Percentiles rank a stretch among this genome's conserved stretches.
These are phyloP conservation scores for Calonectria naviculata DNA, from an alignment of 2,329 filamentous ascomycete genomes.

Conservation along the genomic window DNA sequence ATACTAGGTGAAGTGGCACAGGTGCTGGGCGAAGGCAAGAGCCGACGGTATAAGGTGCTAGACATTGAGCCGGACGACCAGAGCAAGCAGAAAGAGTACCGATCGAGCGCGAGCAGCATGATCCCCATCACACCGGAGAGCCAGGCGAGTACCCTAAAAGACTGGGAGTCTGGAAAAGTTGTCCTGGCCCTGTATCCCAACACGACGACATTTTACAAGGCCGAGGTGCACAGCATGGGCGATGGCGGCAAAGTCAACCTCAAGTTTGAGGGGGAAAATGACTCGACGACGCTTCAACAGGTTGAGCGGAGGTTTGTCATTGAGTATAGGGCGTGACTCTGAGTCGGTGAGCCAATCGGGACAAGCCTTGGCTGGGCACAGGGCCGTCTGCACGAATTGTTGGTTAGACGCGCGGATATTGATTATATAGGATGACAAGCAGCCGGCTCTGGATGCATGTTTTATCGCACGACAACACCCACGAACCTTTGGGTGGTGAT, in stretches of 20 bases:
- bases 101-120: slow-evolving; percentile 78
- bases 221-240: slow-evolving; percentile 80
- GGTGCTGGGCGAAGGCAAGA: slow-evolving; percentile 81
- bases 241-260: slow-evolving; percentile 68
- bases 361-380: neutral
- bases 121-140: slow-evolving; percentile 76
- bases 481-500: neutral
- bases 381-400: neutral
- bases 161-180: slow-evolving; percentile 75
- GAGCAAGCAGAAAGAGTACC: slow-evolving; percentile 75
- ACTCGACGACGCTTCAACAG: slow-evolving; percentile 77
- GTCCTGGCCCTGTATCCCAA: slow-evolving; percentile 85
- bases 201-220: slow-evolving; percentile 88
- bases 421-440: neutral
- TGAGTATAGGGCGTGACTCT: slow-evolving; percentile 67
- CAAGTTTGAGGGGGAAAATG: slow-evolving; percentile 84
- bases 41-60: slow-evolving; percentile 81
- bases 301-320: slow-evolving; percentile 82
- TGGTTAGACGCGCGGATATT: neutral
- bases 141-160: slow-evolving; percentile 61
- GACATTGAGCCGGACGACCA: slow-evolving; percentile 81
- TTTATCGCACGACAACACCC: neutral
- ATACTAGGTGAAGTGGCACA: slow-evolving; percentile 83
- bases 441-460: neutral
- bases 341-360: neutral